Evolutionary conservation across 2,329 filamentous ascomycete genomes (phyloP).

Genomic region (Phyllosticta capitalensis): DNA sequence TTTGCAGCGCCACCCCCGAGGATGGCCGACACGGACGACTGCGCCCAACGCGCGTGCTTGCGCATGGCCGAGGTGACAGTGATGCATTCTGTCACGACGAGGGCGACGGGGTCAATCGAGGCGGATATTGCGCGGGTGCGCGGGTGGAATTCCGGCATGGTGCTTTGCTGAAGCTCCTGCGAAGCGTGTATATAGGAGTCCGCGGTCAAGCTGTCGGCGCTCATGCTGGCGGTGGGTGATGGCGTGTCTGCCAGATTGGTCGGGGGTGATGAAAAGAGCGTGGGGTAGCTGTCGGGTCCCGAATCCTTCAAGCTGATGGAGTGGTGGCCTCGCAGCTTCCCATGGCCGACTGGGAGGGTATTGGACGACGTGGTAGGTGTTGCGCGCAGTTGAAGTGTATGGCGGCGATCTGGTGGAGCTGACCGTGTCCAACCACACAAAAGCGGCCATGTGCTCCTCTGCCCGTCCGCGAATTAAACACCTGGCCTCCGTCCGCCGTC

Average conservation of each 20-base stretch:
- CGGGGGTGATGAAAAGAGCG: neutral
- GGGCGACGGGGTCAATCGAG: slow-evolving; percentile 78
- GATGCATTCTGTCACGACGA: slow-evolving; percentile 98
- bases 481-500: neutral
- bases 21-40: slow-evolving; percentile 93
- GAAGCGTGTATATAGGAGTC: slow-evolving; percentile 6
- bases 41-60: slow-evolving; percentile 91
- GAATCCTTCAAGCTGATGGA: slow-evolving; percentile 7
- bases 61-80: slow-evolving; percentile 97
- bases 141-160: slow-evolving; percentile 2
- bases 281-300: neutral
- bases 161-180: neutral
- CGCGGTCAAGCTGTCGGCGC: slow-evolving; percentile 4
- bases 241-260: neutral
- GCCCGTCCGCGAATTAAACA: neutral
- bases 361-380: neutral
- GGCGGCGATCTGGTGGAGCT: neutral
- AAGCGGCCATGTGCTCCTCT: neutral
- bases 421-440: neutral
- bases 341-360: slow-evolving; percentile 3
- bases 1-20: slow-evolving; percentile 60
- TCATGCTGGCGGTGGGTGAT: slow-evolving; percentile 3
- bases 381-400: neutral
- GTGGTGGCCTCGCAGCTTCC: neutral
- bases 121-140: slow-evolving; percentile 48